Base-by-base conservation (phyloP, 2,329 filamentous ascomycete species). In the Gremmenia infestans region DNA sequence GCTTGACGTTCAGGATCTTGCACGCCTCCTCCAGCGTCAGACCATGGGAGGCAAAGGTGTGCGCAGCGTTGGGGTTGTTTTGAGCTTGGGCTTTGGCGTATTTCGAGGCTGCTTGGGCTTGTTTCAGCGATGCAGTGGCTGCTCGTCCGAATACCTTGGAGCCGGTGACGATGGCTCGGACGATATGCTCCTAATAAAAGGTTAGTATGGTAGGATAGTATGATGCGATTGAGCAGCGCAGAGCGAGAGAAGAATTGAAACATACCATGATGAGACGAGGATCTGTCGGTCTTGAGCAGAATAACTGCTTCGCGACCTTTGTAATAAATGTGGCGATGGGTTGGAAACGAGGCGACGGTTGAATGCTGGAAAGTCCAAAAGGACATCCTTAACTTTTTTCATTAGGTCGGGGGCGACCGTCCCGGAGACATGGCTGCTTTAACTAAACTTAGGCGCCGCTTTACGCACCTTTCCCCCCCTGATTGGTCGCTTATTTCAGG, bases 11-110 rank as follows among this genome's bases (percentile, higher is more conserved):
- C 61, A 99, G 82, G 70, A 99, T 97, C 75, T 91, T 90, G 82
- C 91, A 97, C 53, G 94, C 94, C 79, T 99, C 94, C 65, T 96
- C 91, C 68, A 99, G 85, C 8, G 91, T 94, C 74, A 97, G 87
- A 70, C 91, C 89, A 5, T 83, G 82, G 66, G 57, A 80, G 59
- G 81, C 80, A 63, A 81, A 81, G 51, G 75, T 67, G 9, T 71
- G 71, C 37, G 69, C 64, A 42, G 64, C 69, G 64, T 72, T 74
- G 55, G 74, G 74, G 63, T 81, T 80, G 53, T 74, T 71, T 67
- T 87, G 88, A 61, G 81, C 81, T 63, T 87, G 85, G 52, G 89
- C 84, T 63, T 86, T 86, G 65, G 87, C 85, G 73, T 95, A 94
- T 72, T 89, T 83, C 60, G 88, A 89, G 3, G 91, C 88, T 36